Percentiles rank a stretch among this genome's conserved stretches.
Conservation (phyloP, 2,329 filamentous ascomycete genomes). For the Venturia effusa region DNA sequence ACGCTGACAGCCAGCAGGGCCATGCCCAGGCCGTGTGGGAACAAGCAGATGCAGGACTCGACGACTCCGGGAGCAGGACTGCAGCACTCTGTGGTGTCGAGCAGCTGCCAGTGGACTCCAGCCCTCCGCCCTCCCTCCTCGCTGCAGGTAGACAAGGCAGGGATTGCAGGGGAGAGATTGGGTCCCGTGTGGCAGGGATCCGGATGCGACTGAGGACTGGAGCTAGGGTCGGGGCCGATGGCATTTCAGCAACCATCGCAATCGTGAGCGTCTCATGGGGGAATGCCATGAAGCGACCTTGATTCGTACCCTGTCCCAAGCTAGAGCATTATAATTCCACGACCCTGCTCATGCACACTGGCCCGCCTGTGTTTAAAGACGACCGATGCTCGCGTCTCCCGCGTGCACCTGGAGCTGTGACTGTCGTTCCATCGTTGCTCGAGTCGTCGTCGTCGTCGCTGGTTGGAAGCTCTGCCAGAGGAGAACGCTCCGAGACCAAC, state of each 20-base stretch:
- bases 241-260: slow-evolving; percentile 6
- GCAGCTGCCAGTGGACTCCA: too few species aligned
- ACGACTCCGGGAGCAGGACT: too few species aligned
- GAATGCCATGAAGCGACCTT: slow-evolving; percentile 3
- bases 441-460: background rate
- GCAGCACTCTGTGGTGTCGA: background rate
- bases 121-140: too few species aligned
- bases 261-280: background rate
- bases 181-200: background rate
- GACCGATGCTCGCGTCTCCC: slow-evolving; percentile 1
- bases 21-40: too few species aligned
- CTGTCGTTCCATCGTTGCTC: too few species aligned
- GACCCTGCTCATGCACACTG: background rate
- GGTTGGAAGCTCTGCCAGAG: background rate
- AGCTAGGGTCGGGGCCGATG: background rate
- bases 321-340: background rate
- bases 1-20: too few species aligned
- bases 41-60: too few species aligned
- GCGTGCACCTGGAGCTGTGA: background rate
- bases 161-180: background rate
- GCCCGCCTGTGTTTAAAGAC: background rate
- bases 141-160: background rate
- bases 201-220: background rate
- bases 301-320: slow-evolving; percentile 6
- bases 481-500: background rate